These are phyloP conservation scores for Candida loeiensis DNA, from an alignment of 805 yeast species.

Conservation along the genomic window DNA sequence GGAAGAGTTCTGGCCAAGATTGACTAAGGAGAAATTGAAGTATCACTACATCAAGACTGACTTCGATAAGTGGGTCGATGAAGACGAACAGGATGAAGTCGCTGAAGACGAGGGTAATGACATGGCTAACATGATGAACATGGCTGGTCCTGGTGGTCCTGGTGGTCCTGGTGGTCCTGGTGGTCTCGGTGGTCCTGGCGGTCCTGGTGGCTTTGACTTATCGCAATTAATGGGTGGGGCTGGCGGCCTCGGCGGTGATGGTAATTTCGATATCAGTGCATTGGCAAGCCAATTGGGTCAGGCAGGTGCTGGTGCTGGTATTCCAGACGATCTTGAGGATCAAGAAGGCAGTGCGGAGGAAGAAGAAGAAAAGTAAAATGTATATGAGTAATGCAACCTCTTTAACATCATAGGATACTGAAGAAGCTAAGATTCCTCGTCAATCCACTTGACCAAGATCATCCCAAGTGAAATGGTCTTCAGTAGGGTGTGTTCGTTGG, in stretches of 20 bases:
- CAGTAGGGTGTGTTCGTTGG: not conserved
- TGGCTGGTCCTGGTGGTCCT: constrained; percentile 30
- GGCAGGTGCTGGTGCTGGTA: constrained; percentile 28
- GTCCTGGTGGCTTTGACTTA: constrained; percentile 27
- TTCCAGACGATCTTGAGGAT: constrained; percentile 18
- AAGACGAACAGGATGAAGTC: constrained; percentile 88
- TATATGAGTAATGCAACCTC: not conserved
- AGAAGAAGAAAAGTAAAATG: constrained; percentile 14
- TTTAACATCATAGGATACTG: not conserved
- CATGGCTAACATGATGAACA: constrained; percentile 31
- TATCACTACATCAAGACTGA: constrained; percentile 85
- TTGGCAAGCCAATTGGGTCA: constrained; percentile 45
- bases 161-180: constrained; percentile 35
- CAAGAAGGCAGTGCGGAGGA: constrained; percentile 24
- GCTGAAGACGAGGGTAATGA: constrained; percentile 42
- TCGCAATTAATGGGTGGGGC: constrained; percentile 32
- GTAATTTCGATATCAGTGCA: constrained; percentile 34
- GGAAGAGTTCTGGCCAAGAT: constrained; percentile 92
- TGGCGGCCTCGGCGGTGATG: constrained; percentile 28
- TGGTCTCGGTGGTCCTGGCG: constrained; percentile 28
- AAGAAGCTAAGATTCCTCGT: not conserved
- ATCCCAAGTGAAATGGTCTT: constrained; percentile 1
- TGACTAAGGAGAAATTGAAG: constrained; percentile 81
- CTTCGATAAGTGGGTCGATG: constrained; percentile 97
- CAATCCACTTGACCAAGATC: constrained; percentile 3